phyloP scores from a whole-genome alignment of 352 stramenopile genomes.

The Phytophthora lateralis region DNA sequence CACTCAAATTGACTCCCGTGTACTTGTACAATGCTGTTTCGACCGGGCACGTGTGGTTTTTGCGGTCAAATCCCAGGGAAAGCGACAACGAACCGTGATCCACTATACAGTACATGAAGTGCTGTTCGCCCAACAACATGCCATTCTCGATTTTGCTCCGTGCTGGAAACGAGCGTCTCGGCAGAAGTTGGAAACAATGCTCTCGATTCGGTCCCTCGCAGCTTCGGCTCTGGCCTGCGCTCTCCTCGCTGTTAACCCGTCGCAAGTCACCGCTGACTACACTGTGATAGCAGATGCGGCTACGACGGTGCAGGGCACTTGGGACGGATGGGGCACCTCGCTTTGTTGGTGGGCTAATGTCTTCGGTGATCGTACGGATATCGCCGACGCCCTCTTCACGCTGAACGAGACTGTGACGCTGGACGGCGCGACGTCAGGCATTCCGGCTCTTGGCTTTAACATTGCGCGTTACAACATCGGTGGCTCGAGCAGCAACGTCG shows the following conservation, averaged over 20 bases:
- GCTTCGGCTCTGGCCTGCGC: slow-evolving; percentile 21
- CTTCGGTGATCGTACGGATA: slow-evolving; percentile 47
- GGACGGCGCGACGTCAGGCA: slow-evolving; percentile 16
- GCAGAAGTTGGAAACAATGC: slow-evolving; percentile 10
- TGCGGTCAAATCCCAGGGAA: slow-evolving; percentile 8
- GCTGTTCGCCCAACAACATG: slow-evolving; percentile 3
- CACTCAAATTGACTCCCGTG: neutral
- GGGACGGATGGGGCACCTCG: slow-evolving; percentile 65
- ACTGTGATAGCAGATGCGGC: slow-evolving; percentile 28
- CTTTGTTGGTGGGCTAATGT: slow-evolving; percentile 68
- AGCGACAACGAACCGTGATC: neutral
- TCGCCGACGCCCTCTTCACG: slow-evolving; percentile 63
- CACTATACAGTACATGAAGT: neutral
- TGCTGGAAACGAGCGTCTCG: neutral
- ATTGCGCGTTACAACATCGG: slow-evolving; percentile 70
- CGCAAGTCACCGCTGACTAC: slow-evolving; percentile 27
- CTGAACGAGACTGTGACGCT: slow-evolving; percentile 43
- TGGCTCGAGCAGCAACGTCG: slow-evolving; percentile 44
- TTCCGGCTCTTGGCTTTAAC: slow-evolving; percentile 56
- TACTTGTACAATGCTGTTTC: neutral
- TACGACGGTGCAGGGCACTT: slow-evolving; percentile 30
- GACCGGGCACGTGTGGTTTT: neutral
- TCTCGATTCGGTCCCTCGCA: slow-evolving; percentile 25
- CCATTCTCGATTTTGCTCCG: slow-evolving; percentile 23
- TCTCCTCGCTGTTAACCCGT: slow-evolving; percentile 18